Evolutionary conservation across 495 filamentous ascomycete genomes (phyloP).

Genomic region (Antarctomyces pellizariae): DNA sequence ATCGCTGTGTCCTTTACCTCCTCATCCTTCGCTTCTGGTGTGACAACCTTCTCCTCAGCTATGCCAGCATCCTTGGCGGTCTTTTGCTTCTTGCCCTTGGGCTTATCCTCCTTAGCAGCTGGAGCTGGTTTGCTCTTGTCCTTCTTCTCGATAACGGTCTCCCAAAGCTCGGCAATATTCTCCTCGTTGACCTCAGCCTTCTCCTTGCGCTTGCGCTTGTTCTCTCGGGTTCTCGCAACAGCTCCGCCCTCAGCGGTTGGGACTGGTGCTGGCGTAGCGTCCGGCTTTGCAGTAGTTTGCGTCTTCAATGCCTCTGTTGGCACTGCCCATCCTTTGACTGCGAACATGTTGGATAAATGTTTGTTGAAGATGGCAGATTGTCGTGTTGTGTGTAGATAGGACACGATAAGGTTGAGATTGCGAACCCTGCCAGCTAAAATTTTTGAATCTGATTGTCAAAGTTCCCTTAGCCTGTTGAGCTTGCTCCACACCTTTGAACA

Average conservation of each 20-base stretch:
- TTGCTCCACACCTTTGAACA: too few species aligned
- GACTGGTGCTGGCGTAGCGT: slow-evolving; percentile 8
- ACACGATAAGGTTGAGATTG: too few species aligned
- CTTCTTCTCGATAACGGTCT: slow-evolving; percentile 54
- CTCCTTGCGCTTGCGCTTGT: slow-evolving; percentile 31
- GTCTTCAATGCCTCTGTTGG: slow-evolving; percentile 41
- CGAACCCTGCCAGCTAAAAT: too few species aligned
- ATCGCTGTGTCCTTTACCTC: slow-evolving; percentile 7
- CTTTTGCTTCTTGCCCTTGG: slow-evolving; percentile 18
- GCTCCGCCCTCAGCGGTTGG: slow-evolving; percentile 10
- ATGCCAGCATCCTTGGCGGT: slow-evolving; percentile 20
- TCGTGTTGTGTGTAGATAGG: too few species aligned
- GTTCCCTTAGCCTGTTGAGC: too few species aligned
- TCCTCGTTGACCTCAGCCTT: slow-evolving; percentile 32
- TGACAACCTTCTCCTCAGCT: slow-evolving; percentile 1
- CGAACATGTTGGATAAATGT: slow-evolving; percentile 49
- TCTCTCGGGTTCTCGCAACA: slow-evolving; percentile 12
- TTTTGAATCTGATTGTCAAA: too few species aligned
- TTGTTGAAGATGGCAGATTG: too few species aligned
- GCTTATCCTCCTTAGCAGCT: slow-evolving; percentile 4
- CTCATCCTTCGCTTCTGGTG: slow-evolving; percentile 8
- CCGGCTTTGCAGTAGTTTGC: slow-evolving; percentile 26
- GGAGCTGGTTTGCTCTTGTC: too few species aligned
- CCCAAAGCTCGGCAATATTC: slow-evolving; percentile 58
- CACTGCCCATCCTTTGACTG: slow-evolving; percentile 77